Percentiles rank a stretch among this genome's conserved stretches.
phyloP scores from a whole-genome alignment of 1,284 basidiomycete species.

The Rhizopogon parksii region DNA sequence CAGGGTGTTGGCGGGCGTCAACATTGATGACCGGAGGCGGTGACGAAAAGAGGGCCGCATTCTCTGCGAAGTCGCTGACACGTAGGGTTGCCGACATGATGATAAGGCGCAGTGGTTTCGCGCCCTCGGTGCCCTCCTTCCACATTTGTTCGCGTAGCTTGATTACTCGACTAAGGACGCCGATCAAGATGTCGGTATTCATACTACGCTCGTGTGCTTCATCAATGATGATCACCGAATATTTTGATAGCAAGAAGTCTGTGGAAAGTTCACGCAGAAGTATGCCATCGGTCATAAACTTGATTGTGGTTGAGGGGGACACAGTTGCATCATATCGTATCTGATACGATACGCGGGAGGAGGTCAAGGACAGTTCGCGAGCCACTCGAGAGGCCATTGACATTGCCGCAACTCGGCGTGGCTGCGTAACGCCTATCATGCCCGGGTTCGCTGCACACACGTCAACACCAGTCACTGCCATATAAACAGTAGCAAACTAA shows the following conservation, averaged over 20 bases:
- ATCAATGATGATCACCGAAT: constrained; percentile 93
- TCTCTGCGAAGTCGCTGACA: constrained; percentile 89
- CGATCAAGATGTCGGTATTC: constrained; percentile 97
- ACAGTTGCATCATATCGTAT: constrained; percentile 96
- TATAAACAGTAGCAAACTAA: constrained; percentile 29
- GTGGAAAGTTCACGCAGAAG: constrained; percentile 86
- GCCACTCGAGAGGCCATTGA: constrained; percentile 92
- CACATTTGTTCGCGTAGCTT: constrained; percentile 85
- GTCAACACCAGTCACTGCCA: constrained; percentile 3
- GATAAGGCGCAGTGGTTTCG: constrained; percentile 80
- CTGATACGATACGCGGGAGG: constrained; percentile 87
- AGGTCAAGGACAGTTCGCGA: constrained; percentile 77
- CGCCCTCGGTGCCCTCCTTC: constrained; percentile 53
- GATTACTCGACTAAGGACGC: constrained; percentile 89
- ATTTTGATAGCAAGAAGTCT: constrained; percentile 86
- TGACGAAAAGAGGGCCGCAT: constrained; percentile 72
- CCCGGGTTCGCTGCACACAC: constrained; percentile 78
- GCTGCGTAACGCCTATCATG: constrained; percentile 97
- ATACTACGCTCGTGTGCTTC: constrained; percentile 98
- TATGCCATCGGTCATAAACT: constrained; percentile 99
- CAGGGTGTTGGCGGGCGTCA: constrained; percentile 88
- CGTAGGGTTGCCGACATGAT: constrained; percentile 99
- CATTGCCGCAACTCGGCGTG: constrained; percentile 94
- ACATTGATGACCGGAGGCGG: constrained; percentile 91
- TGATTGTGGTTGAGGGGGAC: constrained; percentile 84